These are phyloP conservation scores for Apiospora arundinis DNA, from an alignment of 2,329 filamentous ascomycete genomes.

Conservation along the genomic window DNA sequence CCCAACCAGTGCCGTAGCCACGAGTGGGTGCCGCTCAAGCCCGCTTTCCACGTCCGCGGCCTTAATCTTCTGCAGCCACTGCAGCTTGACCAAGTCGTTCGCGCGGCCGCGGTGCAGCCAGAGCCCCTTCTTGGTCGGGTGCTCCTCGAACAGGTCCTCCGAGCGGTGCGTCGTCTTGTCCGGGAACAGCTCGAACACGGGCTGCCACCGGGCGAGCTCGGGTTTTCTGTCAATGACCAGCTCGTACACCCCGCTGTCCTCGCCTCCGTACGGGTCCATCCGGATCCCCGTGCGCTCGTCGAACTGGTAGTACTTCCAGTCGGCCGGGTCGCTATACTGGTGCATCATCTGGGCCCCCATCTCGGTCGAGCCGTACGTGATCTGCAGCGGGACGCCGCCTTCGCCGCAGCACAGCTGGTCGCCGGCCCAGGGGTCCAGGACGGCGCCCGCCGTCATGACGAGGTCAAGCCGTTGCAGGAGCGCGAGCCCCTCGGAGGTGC, in stretches of 20 bases:
- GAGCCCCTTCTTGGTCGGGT: slow-evolving; percentile 21
- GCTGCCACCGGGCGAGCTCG: slow-evolving; percentile 20
- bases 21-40: background rate
- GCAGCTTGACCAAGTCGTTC: slow-evolving; percentile 22
- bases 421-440: slow-evolving; percentile 13
- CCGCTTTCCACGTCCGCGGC: slow-evolving; percentile 22
- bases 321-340: background rate
- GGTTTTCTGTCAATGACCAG: slow-evolving; percentile 19
- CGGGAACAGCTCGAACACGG: slow-evolving; percentile 19
- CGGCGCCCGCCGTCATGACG: slow-evolving; percentile 18
- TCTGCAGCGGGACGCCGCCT: background rate
- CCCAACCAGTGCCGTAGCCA: slow-evolving; percentile 19
- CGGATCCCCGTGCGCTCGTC: slow-evolving; percentile 19
- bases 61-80: slow-evolving; percentile 21
- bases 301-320: slow-evolving; percentile 21
- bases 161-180: background rate
- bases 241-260: background rate
- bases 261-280: background rate
- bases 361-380: slow-evolving; percentile 21
- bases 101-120: slow-evolving; percentile 18
- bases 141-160: slow-evolving; percentile 18
- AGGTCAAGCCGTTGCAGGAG: background rate
- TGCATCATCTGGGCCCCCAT: slow-evolving; percentile 1
- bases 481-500: background rate
- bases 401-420: slow-evolving; percentile 16